Evolutionary conservation across 495 filamentous ascomycete genomes (phyloP).

Genomic region (Rostrohypoxylon terebratum): DNA sequence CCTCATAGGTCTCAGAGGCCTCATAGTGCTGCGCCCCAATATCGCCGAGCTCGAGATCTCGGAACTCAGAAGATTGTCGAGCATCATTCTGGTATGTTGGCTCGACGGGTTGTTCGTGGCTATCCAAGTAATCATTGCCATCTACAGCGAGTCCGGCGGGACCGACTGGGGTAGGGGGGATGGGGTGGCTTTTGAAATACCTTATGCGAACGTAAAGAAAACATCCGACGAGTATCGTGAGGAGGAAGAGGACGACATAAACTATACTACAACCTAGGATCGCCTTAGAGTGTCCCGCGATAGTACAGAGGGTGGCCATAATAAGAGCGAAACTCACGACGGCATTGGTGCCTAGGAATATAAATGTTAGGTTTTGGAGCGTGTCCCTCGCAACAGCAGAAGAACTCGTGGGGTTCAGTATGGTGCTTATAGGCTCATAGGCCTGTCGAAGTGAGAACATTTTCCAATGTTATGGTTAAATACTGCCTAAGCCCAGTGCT

Average conservation of each 20-base stretch:
- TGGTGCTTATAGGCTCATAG: constrained; percentile 3
- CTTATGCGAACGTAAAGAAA: neutral
- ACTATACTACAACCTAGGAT: neutral
- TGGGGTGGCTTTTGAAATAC: constrained; percentile 23
- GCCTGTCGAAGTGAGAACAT: neutral
- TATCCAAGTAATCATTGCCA: neutral
- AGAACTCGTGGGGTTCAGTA: constrained; percentile 1
- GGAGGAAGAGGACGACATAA: constrained; percentile 3
- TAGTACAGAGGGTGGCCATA: neutral
- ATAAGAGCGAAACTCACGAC: constrained; percentile 1
- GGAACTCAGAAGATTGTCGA: neutral
- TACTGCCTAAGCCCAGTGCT: neutral
- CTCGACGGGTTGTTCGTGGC: neutral
- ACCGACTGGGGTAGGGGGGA: neutral
- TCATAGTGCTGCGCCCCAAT: neutral
- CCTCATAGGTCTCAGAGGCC: neutral
- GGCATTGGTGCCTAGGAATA: constrained; percentile 1
- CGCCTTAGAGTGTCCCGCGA: neutral
- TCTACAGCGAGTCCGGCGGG: neutral
- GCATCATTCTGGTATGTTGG: neutral
- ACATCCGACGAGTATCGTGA: neutral
- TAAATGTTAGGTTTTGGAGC: constrained; percentile 7
- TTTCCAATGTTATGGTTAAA: neutral
- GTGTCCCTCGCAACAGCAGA: neutral
- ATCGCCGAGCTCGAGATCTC: neutral